phyloP scores from a whole-genome alignment of 1,139 yeast genomes.

The Eremothecium coryli region DNA sequence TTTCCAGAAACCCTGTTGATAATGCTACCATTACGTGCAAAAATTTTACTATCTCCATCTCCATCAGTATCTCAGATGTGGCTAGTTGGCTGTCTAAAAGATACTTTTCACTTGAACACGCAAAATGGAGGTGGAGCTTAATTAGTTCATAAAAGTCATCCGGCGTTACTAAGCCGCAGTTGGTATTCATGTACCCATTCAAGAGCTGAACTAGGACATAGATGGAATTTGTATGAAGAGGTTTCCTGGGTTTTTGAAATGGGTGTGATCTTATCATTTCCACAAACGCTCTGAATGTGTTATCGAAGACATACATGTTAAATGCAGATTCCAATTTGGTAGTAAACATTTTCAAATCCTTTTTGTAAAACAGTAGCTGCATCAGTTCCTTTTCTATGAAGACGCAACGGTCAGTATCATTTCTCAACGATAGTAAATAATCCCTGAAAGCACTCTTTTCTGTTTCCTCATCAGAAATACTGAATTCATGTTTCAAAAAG shows the following conservation, averaged over 20 bases:
- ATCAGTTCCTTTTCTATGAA: conserved; percentile 14
- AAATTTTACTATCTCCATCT: conserved; percentile 1
- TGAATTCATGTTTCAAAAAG: conserved; percentile 20
- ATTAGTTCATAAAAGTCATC: conserved; percentile 16
- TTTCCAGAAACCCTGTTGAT: conserved; percentile 1
- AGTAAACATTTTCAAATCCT: conserved; percentile 4
- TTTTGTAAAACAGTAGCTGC: conserved; percentile 5
- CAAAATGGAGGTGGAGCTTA: conserved; percentile 8
- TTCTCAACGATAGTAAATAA: conserved; percentile 1
- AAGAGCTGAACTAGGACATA: conserved; percentile 7
- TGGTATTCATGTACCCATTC: conserved; percentile 11
- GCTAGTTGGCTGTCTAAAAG: background rate
- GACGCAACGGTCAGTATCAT: conserved; percentile 3
- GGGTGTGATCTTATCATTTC: conserved; percentile 8
- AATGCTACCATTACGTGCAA: background rate
- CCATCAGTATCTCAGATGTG: background rate
- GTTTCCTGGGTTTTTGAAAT: conserved; percentile 2
- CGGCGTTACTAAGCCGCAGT: conserved; percentile 14
- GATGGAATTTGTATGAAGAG: conserved; percentile 8
- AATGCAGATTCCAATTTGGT: conserved; percentile 8
- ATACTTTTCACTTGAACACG: background rate
- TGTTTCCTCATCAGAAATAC: conserved; percentile 23
- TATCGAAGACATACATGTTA: conserved; percentile 6
- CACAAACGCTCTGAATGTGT: conserved; percentile 6
- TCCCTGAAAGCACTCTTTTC: conserved; percentile 25